Evolutionary conservation across 129 eudicot genomes (phyloP).

Genomic region (Calendula officinalis): DNA sequence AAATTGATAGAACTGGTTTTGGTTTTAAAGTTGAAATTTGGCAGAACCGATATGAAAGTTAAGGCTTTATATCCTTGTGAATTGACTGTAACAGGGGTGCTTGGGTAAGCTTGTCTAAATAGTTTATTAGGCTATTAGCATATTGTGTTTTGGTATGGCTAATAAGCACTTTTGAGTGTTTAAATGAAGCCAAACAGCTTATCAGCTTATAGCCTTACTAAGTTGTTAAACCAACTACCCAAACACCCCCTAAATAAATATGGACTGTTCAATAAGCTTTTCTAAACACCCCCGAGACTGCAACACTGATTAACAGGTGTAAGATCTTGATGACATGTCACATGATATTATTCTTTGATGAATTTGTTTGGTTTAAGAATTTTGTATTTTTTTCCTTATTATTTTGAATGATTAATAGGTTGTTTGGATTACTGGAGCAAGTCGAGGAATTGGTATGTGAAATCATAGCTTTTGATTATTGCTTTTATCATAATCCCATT

Average conservation of each 20-base stretch:
- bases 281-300: background rate
- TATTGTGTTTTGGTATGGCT: too few relatives aligned
- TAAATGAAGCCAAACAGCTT: too few relatives aligned
- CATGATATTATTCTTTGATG: background rate
- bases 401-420: slow-evolving; percentile 45
- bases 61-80: background rate
- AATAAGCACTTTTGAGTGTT: too few relatives aligned
- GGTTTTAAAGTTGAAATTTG: background rate
- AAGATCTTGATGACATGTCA: background rate
- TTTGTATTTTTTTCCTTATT: background rate
- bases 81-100: background rate
- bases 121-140: too few relatives aligned
- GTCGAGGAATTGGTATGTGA: slow-evolving; percentile 91
- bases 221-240: too few relatives aligned
- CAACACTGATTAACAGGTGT: background rate
- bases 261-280: background rate
- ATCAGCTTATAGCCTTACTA: too few relatives aligned
- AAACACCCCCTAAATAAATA: too few relatives aligned
- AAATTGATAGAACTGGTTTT: background rate
- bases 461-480: slow-evolving; percentile 1
- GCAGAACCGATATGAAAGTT: slow-evolving; percentile 1
- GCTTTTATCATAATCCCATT: background rate
- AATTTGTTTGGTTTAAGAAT: background rate
- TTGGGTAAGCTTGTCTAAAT: background rate
- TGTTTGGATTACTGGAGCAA: slow-evolving; percentile 96